Evolutionary conservation across 23 red algal genomes (phyloP).

Genomic region (Gracilaria vermiculophylla): DNA sequence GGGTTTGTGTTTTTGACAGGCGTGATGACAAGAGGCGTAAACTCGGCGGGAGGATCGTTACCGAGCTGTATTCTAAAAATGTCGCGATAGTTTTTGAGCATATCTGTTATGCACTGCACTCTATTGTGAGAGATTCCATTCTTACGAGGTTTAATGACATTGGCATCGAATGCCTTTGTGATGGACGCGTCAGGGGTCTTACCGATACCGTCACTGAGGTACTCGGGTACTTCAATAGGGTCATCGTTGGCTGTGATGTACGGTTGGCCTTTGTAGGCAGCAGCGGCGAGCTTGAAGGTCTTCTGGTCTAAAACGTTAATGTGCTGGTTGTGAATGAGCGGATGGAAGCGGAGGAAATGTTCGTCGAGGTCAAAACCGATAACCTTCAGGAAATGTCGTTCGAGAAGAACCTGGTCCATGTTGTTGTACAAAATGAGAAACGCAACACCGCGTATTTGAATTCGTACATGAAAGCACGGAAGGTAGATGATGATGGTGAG

Average conservation of each 20-base stretch:
- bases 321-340: background rate
- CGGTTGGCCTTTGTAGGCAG: background rate
- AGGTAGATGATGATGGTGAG: background rate
- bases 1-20: background rate
- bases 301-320: background rate
- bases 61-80: conserved; percentile 21
- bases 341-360: background rate
- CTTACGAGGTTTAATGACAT: background rate
- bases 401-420: conserved; percentile 16
- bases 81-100: background rate
- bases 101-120: no score
- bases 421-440: background rate
- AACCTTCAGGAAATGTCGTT: conserved; percentile 11
- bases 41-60: background rate
- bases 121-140: background rate
- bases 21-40: background rate
- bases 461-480: background rate
- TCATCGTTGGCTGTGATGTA: background rate
- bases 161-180: background rate
- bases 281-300: background rate
- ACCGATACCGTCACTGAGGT: background rate
- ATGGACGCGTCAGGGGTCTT: background rate
- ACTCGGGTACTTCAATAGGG: conserved; percentile 15
- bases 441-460: background rate
- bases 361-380: conserved; percentile 3